Base-by-base conservation (phyloP, 1,284 basidiomycete genomes). In the Hemileia vastatrix region DNA sequence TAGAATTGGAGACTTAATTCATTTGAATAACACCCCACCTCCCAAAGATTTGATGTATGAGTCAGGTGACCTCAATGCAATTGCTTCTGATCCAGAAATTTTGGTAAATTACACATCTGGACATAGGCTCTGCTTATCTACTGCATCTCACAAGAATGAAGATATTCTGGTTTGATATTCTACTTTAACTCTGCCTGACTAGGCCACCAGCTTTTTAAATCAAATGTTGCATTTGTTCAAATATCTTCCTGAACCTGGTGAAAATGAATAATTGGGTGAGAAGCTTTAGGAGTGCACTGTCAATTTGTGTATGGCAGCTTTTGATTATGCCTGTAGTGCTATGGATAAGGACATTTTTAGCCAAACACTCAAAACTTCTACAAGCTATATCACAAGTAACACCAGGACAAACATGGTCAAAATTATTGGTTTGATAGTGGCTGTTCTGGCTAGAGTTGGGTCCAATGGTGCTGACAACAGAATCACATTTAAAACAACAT, bases 381-480 rank as follows among this genome's bases (percentile, higher is more conserved):
- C 55, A 52, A 40, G 36, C n/a, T 57, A 57, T 43, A 43, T 63
- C 23, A 57, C 36, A 24, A 52, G 54, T 43, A 61, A 61, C 44
- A 47, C 66, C 4, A 88, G 90, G 68, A 86, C 90, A 24, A 96
- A 95, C 73, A 85, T 89, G 13, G 90, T 94, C 47, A 83, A 86
- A 65, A 89, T 90, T 4, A 88, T 95, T 66, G 92, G 91, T 9
- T 88, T 93, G 67, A 83, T 98, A 6, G 82, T 97, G 44, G 83
- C 86, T 24, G 91, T 88, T 71, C 82, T 98, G 33, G 86, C 92
- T 1, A 83, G 89, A 11, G n/a, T n/a, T n/a, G n/a, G n/a, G n/a
- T n/a, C n/a, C n/a, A n/a, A n/a, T n/a, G 59, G 59, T 6, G 47
- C 54, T 45, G n/a, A 40, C 6, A 43, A 45, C 19, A 81, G 83